A percentile compares a stretch with the other conserved stretches of the same genome.
These are phyloP conservation scores for Dipteronia sinensis DNA, from an alignment of 345 rosid genomes.

Conservation along the genomic window DNA sequence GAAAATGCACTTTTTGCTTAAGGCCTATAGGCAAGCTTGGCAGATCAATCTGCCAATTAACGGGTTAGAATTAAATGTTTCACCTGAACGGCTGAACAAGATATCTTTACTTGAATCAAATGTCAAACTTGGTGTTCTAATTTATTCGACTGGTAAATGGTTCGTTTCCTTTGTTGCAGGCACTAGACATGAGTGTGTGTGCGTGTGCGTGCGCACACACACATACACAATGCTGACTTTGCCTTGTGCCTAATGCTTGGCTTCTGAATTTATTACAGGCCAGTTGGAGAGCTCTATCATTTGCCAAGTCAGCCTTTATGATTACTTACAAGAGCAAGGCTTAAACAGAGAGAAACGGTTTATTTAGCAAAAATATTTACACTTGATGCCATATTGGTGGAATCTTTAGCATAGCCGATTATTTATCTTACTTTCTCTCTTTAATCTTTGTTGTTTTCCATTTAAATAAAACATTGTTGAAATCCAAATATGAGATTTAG, in stretches of 20 bases:
- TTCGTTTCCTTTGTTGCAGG: neutral
- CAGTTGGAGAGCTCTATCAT: neutral
- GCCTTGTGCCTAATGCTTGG: slow-evolving; percentile 5
- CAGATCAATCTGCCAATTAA: neutral
- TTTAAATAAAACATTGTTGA: neutral
- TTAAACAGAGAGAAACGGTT: slow-evolving; percentile 9
- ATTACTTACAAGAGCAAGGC: slow-evolving; percentile 12
- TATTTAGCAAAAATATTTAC: neutral
- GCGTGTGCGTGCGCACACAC: neutral
- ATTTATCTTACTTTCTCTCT: neutral
- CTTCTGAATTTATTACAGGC: slow-evolving; percentile 19
- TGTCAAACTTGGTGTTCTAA: neutral
- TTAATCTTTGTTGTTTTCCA: neutral
- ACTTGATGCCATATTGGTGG: neutral
- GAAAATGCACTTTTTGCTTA: slow-evolving; percentile 4
- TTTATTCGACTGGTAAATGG: neutral
- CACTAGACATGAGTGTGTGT: neutral
- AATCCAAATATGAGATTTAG: neutral
- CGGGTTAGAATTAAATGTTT: neutral
- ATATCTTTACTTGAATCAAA: neutral
- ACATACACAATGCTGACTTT: neutral
- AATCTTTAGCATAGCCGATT: neutral
- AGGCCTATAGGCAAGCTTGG: neutral
- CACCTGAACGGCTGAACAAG: neutral
- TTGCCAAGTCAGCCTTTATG: neutral